Base-by-base conservation (phyloP, 768 basidiomycete species). In the Russula emetica region DNA sequence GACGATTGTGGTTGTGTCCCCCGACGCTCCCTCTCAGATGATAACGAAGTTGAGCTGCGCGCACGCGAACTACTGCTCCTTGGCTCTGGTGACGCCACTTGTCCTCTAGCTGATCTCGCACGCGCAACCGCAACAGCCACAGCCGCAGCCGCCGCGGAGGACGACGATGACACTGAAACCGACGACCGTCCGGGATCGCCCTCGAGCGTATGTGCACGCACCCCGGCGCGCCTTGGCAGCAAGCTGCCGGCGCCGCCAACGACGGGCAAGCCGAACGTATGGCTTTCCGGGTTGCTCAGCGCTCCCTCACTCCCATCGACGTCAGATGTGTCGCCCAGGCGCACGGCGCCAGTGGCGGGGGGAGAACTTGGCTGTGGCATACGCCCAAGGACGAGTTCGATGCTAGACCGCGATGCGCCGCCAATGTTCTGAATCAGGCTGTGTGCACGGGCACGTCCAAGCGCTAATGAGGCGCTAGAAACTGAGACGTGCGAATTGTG, bases 221-320 rank as follows among this genome's bases (percentile, higher is more conserved):
- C 32, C 20, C 64, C 61, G 0, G 51, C 34, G 58, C 72, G 47
- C 66, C 77, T 14, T 72, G 32, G 67, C 66, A 54, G 71, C 75
- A 70, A 76, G 72, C 57, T 76, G 69, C 72, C 80, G 71, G 60
- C 79, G 71, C 72, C 64, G 14, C 60, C 64, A 1, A 65, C 58
- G 10, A 85, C 74, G 0, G 79, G 79, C 45, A 84, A 80, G 14
- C 90, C 90, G 74, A 91, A 92, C 11, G 90, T 92, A 71, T 89
- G 80, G 71, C 88, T 88, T 70, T 89, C 87, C 0, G 79, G 78
- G 53, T 80, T 83, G 68, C 79, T 81, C 55, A 75, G 73, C 24
- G 76, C 70, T 50, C 79, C 81, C 44, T 80, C 78, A 13, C 78
- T 66, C 51, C 72, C 71, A 55, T 83, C 83, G 61, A 80, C 32